These are phyloP conservation scores for Thielaviopsis ethacetica DNA, from an alignment of 2,329 filamentous ascomycete species.

Conservation along the genomic window DNA sequence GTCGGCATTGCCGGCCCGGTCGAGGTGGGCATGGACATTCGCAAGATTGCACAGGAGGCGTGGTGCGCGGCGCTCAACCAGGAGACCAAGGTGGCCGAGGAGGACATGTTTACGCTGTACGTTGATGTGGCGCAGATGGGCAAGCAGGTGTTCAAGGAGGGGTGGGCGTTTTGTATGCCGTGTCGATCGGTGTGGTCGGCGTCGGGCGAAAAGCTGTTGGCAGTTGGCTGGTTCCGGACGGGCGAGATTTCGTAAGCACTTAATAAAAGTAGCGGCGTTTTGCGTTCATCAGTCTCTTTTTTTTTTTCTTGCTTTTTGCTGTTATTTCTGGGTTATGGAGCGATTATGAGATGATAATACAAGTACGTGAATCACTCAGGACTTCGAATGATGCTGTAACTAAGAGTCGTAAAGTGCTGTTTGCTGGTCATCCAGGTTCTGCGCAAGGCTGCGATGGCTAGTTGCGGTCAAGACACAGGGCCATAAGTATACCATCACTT, in stretches of 20 bases:
- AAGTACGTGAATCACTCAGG: no score
- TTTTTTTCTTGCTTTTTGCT: no score
- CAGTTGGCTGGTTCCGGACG: constrained; percentile 20
- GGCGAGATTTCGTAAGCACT: constrained; percentile 3
- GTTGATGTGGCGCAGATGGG: constrained; percentile 20
- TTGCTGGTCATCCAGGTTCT: no score
- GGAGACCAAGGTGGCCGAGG: constrained; percentile 9
- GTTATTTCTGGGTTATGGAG: no score
- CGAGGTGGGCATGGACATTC: constrained; percentile 7
- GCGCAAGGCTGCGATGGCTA: no score
- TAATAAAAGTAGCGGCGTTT: no score
- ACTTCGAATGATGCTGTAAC: no score
- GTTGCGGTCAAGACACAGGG: no score
- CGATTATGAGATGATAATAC: no score
- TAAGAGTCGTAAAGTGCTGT: no score
- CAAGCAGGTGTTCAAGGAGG: constrained; percentile 7
- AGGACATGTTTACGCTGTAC: constrained; percentile 15
- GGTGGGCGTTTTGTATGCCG: constrained; percentile 17
- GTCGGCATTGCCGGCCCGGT: constrained; percentile 3
- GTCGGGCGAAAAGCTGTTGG: constrained; percentile 18
- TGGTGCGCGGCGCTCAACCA: constrained; percentile 16
- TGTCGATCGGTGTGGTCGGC: constrained; percentile 23
- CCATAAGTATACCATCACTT: no score
- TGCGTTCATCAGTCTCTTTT: no score
- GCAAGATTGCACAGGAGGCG: constrained; percentile 10